Conservation (phyloP, 108 stramenopile species). For the Skeletonema grethae region DNA sequence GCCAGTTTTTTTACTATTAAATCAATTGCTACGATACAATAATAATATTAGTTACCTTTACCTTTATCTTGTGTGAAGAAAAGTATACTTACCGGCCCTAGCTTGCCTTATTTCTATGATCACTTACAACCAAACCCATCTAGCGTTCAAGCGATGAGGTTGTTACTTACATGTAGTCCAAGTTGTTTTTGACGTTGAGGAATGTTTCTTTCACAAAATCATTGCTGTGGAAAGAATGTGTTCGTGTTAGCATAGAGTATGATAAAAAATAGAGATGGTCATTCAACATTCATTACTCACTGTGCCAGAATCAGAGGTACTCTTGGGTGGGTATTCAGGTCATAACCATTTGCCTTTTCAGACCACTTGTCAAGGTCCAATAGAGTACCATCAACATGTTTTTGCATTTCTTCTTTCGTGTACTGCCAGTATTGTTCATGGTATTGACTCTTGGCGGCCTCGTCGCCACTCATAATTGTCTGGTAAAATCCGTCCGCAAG, state of each 20-base stretch:
- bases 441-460: conserved; percentile 52
- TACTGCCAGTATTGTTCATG: conserved; percentile 62
- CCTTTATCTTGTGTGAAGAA: too few relatives aligned
- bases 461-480: conserved; percentile 55
- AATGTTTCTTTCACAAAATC: conserved; percentile 63
- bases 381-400: conserved; percentile 60
- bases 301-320: conserved; percentile 54
- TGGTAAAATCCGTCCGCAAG: conserved; percentile 48
- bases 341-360: conserved; percentile 41
- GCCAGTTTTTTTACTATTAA: too few relatives aligned
- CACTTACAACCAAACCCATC: not conserved
- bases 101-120: not conserved
- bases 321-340: conserved; percentile 55
- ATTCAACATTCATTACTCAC: too few relatives aligned
- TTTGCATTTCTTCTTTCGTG: conserved; percentile 51
- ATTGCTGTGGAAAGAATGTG: conserved; percentile 43
- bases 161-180: conserved; percentile 46
- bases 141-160: too few relatives aligned
- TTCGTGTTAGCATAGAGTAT: too few relatives aligned
- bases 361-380: conserved; percentile 51
- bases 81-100: not conserved
- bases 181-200: conserved; percentile 51
- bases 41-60: too few relatives aligned
- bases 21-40: too few relatives aligned
- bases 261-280: too few relatives aligned